Conservation (phyloP, 73 alveolate species). For the Uronychia setigera region DNA sequence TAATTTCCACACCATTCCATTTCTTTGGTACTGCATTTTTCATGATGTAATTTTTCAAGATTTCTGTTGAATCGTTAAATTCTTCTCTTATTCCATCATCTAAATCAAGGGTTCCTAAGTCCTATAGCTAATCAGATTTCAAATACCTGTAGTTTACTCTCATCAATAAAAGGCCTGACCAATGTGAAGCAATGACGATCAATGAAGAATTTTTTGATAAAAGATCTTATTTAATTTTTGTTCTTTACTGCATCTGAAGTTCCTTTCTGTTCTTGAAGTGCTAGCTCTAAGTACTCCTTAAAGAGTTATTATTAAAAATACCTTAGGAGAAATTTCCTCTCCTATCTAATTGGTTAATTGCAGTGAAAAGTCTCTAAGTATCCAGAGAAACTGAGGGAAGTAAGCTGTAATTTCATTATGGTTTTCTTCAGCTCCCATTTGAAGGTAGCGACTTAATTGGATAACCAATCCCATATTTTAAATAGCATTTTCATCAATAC, state of each 20-base stretch:
- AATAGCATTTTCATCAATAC: neutral
- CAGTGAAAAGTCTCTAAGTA: neutral
- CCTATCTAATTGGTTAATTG: too few relatives aligned
- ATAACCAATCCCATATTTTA: neutral
- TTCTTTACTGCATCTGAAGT: slow-evolving; percentile 81
- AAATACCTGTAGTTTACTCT: slow-evolving; percentile 83
- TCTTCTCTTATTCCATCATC: too few relatives aligned
- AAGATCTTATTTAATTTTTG: slow-evolving; percentile 91
- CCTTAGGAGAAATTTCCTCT: too few relatives aligned
- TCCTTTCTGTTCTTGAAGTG: slow-evolving; percentile 72
- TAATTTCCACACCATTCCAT: too few relatives aligned
- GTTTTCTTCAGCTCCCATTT: neutral
- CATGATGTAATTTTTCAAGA: too few relatives aligned
- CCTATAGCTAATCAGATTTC: too few relatives aligned
- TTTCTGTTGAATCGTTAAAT: too few relatives aligned
- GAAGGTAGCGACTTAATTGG: neutral
- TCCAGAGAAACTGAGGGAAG: neutral
- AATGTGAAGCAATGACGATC: slow-evolving; percentile 98
- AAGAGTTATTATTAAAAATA: too few relatives aligned
- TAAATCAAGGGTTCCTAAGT: too few relatives aligned
- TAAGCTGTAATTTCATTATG: neutral
- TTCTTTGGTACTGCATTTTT: too few relatives aligned
- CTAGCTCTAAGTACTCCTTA: slow-evolving; percentile 97
- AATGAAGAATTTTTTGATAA: slow-evolving; percentile 88
- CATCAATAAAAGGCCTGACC: slow-evolving; percentile 96